Evolutionary conservation across 495 filamentous ascomycete species (phyloP).

Genomic region (Tuber aestivum): DNA sequence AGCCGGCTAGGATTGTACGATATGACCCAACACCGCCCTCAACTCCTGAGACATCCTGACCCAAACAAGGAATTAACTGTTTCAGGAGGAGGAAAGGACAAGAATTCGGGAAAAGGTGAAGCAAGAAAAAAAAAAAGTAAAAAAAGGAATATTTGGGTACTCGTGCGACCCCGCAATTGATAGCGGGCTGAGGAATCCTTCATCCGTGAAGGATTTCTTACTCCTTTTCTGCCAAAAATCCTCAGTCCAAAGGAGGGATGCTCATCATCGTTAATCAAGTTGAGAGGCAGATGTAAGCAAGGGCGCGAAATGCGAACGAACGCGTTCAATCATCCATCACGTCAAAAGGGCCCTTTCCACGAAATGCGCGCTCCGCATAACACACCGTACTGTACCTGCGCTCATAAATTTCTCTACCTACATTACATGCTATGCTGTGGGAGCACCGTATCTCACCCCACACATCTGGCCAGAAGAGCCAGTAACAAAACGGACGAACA

Average conservation of each 20-base stretch:
- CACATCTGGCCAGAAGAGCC: neutral
- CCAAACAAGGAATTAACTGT: constrained; percentile 2
- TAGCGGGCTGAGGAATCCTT: neutral
- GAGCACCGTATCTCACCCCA: constrained; percentile 5
- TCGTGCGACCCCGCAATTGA: neutral
- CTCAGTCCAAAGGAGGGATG: constrained; percentile 4
- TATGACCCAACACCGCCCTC: constrained; percentile 4
- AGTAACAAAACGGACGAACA: neutral
- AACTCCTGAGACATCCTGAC: constrained; percentile 2
- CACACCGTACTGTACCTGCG: constrained; percentile 16
- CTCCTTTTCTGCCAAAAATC: neutral
- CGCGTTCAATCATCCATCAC: constrained; percentile 25
- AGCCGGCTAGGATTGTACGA: neutral
- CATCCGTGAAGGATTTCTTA: neutral
- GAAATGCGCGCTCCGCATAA: constrained; percentile 26
- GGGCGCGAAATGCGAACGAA: constrained; percentile 24
- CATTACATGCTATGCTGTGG: neutral
- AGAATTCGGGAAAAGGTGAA: neutral
- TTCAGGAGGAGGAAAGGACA: neutral
- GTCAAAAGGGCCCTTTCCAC: constrained; percentile 17
- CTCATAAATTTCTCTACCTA: neutral
- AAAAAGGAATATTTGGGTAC: neutral
- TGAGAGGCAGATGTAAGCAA: constrained; percentile 15
- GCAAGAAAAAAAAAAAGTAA: neutral
- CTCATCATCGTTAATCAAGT: constrained; percentile 29